These are phyloP conservation scores for Verbena officinalis DNA, from an alignment of 257 asterid genomes.

Conservation along the genomic window DNA sequence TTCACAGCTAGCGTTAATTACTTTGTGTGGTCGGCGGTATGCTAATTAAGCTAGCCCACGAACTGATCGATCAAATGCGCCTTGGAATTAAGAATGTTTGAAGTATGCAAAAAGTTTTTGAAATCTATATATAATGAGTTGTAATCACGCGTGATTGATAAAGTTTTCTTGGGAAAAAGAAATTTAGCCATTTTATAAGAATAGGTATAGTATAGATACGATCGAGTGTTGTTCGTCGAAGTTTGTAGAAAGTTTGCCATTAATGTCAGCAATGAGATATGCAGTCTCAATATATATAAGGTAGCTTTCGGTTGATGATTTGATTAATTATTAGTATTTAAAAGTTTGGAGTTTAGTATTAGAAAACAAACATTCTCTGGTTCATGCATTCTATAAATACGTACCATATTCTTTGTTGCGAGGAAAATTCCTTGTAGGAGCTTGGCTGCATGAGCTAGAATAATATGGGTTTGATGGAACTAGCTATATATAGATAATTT, in stretches of 20 bases:
- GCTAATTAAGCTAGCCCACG: slow-evolving; percentile 1
- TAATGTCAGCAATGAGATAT: background rate
- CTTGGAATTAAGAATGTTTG: slow-evolving; percentile 27
- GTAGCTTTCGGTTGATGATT: slow-evolving; percentile 4
- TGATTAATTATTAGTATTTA: slow-evolving; percentile 14
- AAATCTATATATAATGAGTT: slow-evolving; percentile 48
- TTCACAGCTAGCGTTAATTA: background rate
- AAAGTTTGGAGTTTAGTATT: slow-evolving; percentile 23
- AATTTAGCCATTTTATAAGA: background rate
- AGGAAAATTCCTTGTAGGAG: slow-evolving; percentile 34
- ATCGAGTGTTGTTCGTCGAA: background rate
- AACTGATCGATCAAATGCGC: slow-evolving; percentile 32
- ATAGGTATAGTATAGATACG: too few species aligned
- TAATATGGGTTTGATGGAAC: too few species aligned
- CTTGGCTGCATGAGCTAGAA: slow-evolving; percentile 16
- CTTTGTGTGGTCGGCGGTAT: slow-evolving; percentile 28
- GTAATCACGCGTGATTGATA: slow-evolving; percentile 51
- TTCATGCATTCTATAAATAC: background rate
- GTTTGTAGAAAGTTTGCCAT: background rate
- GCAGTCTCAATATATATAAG: too few species aligned
- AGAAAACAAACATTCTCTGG: slow-evolving; percentile 29
- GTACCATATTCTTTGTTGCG: slow-evolving; percentile 9
- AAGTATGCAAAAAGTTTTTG: slow-evolving; percentile 42
- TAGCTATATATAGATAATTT: background rate
- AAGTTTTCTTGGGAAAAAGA: slow-evolving; percentile 14